Base-by-base conservation (phyloP, 305 asterid species). In the Ruellia speciosa region DNA sequence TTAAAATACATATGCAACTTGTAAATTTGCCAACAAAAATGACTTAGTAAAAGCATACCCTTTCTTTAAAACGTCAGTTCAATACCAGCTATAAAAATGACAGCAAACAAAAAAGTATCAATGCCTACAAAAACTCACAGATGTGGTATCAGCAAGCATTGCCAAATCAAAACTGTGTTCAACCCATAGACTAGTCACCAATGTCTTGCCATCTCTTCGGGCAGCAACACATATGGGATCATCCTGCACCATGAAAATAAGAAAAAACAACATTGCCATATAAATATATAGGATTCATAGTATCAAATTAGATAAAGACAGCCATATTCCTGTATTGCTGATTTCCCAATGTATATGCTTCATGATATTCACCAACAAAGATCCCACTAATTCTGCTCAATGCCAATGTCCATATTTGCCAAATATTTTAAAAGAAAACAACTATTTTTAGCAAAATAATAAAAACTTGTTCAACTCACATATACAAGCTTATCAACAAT, bases 101-200 rank as follows among this genome's bases (percentile, higher is more conserved):
- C 18, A 47, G 9, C 1, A 0, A 3, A 14, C 0, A 47, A 5
- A 14, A 13, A 43, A 12, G 14, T 18, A 55, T 17, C 14, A 16
- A 14, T 45, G 47, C 60, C 12, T 13, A 39, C 56, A 63, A 39
- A 66, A 77, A 80, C 97, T 75, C 53, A 86, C 95, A 0, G 77
- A 62, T 17, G 58, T 58, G 37, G 76, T 75, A 59, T 83, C 85
- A 47, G 74, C 78, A 60, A 77, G 75, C 81, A 68, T 58, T 64
- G 85, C 96, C 67, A 64, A 60, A 46, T 80, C 88, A 66, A 60
- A 79, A 69, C 95, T 79, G 72, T 87, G 93, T 55, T 80, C 92
- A 58, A 90, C 95, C 98, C 96, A 90, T 17, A 81, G 60, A 55
- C 77, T 69, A 60, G 85, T 81, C 52, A 85, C 95, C 67, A 90